A percentile compares a stretch with the other conserved stretches of the same genome.
Evolutionary conservation across 352 stramenopile genomes (phyloP).

Genomic region (Aphanomyces cochlioides): DNA sequence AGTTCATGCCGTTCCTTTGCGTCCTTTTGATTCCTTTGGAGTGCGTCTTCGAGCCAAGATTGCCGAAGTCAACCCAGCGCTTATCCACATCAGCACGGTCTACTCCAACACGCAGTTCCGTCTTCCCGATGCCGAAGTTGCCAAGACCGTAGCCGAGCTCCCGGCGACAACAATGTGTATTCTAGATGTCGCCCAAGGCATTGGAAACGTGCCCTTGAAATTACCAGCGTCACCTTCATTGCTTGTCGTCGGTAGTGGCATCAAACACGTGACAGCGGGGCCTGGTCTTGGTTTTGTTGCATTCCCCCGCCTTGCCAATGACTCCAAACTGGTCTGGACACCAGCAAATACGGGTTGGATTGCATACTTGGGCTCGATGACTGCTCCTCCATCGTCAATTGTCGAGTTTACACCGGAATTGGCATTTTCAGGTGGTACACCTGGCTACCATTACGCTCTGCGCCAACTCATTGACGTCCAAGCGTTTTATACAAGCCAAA

Average conservation of each 20-base stretch:
- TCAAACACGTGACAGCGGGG: constrained; percentile 24
- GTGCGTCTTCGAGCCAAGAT: neutral
- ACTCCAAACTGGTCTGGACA: neutral
- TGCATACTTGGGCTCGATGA: constrained; percentile 15
- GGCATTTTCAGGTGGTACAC: neutral
- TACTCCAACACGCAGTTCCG: constrained; percentile 27
- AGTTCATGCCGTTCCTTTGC: neutral
- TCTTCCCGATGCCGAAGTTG: constrained; percentile 3
- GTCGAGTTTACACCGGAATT: constrained; percentile 24
- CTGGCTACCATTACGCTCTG: constrained; percentile 14
- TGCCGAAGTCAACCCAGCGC: neutral
- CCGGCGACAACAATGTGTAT: constrained; percentile 7
- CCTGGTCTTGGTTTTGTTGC: constrained; percentile 23
- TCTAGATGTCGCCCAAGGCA: constrained; percentile 18
- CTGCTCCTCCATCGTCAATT: neutral
- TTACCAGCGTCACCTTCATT: neutral
- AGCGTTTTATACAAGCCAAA: constrained; percentile 11
- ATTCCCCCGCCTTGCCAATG: neutral
- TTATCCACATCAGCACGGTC: constrained; percentile 17
- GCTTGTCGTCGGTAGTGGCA: constrained; percentile 20
- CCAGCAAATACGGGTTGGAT: constrained; percentile 26
- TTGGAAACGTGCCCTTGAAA: constrained; percentile 19
- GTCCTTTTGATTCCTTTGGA: constrained; percentile 4
- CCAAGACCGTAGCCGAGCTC: neutral
- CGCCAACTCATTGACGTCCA: constrained; percentile 23